Conservation (phyloP, 305 asterid genomes). For the Fraxinus xanthoxyloides region DNA sequence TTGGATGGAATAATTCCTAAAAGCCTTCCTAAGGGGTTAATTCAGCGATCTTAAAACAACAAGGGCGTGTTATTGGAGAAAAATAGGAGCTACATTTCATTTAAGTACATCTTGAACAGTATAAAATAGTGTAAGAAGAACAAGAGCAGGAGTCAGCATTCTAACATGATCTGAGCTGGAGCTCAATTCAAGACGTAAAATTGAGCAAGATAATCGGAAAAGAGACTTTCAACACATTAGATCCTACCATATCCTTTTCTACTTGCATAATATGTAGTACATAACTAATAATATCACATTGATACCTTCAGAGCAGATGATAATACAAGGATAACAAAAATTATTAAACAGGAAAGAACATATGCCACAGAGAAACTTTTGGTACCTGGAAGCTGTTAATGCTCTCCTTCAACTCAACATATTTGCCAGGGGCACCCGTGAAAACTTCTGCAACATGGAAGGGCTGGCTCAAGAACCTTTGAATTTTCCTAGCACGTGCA, state of each 20-base stretch:
- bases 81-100: background rate
- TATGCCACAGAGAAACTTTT: background rate
- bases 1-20: background rate
- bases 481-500: slow-evolving; percentile 94
- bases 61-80: background rate
- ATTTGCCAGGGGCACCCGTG: slow-evolving; percentile 96
- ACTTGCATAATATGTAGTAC: background rate
- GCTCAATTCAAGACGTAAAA: background rate
- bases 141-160: background rate
- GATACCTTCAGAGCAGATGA: background rate
- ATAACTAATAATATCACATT: background rate
- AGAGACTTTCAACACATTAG: background rate
- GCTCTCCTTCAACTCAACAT: slow-evolving; percentile 94
- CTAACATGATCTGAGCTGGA: background rate
- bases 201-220: background rate
- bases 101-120: background rate
- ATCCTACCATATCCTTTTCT: background rate
- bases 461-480: slow-evolving; percentile 88
- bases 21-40: background rate
- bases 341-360: no score
- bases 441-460: slow-evolving; percentile 99
- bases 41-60: background rate
- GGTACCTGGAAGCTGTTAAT: slow-evolving; percentile 88
- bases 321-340: no score
- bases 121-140: background rate